Percentiles rank a stretch among this genome's conserved stretches.
phyloP scores from a whole-genome alignment of 2,329 filamentous ascomycete species.

The Aureobasidium subglaciale region DNA sequence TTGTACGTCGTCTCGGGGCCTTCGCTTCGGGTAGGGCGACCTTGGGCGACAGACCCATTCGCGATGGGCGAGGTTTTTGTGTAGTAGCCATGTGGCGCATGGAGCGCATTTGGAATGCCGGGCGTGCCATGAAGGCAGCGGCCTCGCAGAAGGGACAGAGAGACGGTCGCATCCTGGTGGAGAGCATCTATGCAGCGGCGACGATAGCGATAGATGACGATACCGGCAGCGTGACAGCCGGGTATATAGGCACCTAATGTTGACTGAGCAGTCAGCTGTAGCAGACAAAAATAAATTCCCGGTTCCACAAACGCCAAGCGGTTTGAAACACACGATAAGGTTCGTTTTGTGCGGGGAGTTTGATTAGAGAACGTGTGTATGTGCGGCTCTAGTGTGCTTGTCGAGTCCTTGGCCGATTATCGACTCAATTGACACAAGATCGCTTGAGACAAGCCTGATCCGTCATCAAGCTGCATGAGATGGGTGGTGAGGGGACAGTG shows the following conservation, averaged over 20 bases:
- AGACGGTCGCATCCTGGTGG: not conserved
- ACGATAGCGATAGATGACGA: constrained; percentile 1
- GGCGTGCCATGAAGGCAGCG: constrained; percentile 18
- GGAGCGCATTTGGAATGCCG: constrained; percentile 12
- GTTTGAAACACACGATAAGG: not conserved
- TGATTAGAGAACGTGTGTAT: not conserved
- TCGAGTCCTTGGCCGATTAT: too few relatives aligned
- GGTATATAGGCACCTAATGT: not conserved
- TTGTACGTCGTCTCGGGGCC: constrained; percentile 34
- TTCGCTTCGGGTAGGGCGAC: constrained; percentile 31
- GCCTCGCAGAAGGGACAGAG: constrained; percentile 39
- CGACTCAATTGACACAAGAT: too few relatives aligned
- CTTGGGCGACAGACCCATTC: constrained; percentile 45
- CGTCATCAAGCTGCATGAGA: too few relatives aligned
- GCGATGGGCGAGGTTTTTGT: constrained; percentile 39
- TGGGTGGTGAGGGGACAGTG: too few relatives aligned
- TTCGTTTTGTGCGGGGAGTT: not conserved
- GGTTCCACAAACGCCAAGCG: not conserved
- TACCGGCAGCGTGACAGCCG: not conserved
- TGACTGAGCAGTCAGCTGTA: not conserved
- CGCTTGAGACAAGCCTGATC: too few relatives aligned
- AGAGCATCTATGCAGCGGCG: not conserved
- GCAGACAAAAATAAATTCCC: constrained; percentile 4
- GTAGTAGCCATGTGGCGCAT: constrained; percentile 35
- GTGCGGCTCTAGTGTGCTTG: too few relatives aligned